Conservation (phyloP, 495 filamentous ascomycete genomes). For the Trypethelium eluteriae region DNA sequence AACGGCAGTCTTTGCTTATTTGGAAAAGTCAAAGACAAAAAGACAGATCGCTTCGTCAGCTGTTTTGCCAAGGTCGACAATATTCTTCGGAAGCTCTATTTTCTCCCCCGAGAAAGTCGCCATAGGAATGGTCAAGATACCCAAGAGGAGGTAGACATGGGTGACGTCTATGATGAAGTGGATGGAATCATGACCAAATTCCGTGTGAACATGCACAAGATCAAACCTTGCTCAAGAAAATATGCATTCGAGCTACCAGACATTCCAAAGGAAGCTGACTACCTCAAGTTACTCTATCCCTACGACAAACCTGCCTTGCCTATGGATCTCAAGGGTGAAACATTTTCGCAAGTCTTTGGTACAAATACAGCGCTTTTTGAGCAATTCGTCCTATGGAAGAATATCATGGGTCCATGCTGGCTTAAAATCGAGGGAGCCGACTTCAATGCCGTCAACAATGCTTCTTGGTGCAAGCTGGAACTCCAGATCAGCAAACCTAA, state of each 20-base stretch:
- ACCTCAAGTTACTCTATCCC: slow-evolving; percentile 87
- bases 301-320: slow-evolving; percentile 68
- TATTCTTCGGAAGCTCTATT: slow-evolving; percentile 84
- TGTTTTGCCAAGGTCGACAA: slow-evolving; percentile 97
- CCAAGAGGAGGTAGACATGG: slow-evolving; percentile 76
- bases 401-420: slow-evolving; percentile 98
- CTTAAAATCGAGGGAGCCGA: slow-evolving; percentile 77
- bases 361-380: slow-evolving; percentile 91
- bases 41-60: slow-evolving; percentile 66
- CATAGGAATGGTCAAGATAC: slow-evolving; percentile 59
- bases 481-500: slow-evolving; percentile 70
- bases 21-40: slow-evolving; percentile 91
- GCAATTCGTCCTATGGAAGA: slow-evolving; percentile 96
- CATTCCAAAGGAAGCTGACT: slow-evolving; percentile 81
- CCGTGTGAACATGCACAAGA: slow-evolving; percentile 80
- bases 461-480: slow-evolving; percentile 95
- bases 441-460: slow-evolving; percentile 76
- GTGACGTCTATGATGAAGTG: slow-evolving; percentile 83
- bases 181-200: slow-evolving; percentile 75
- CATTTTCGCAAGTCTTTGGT: slow-evolving; percentile 91
- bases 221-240: slow-evolving; percentile 80
- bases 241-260: slow-evolving; percentile 91
- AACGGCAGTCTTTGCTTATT: slow-evolving; percentile 89
- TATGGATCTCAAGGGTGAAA: slow-evolving; percentile 69
- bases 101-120: slow-evolving; percentile 71